Conservation (phyloP, 805 yeast species). For the Starmera amethionina region DNA sequence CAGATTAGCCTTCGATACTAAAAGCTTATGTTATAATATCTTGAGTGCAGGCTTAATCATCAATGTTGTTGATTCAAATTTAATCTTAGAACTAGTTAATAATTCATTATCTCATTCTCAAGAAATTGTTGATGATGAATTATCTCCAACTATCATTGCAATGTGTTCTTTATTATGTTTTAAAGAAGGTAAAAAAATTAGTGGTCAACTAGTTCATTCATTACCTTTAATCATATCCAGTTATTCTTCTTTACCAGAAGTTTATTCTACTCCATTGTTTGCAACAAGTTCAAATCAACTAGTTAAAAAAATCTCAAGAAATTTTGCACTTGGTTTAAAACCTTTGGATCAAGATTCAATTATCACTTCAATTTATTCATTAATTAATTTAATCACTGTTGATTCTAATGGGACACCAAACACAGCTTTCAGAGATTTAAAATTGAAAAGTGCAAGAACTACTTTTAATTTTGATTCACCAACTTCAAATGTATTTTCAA, state of each 20-base stretch:
- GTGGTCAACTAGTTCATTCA: constrained; percentile 25
- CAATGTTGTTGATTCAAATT: constrained; percentile 33
- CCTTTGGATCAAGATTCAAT: constrained; percentile 72
- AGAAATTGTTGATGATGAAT: constrained; percentile 40
- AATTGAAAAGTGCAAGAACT: constrained; percentile 20
- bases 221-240: constrained; percentile 39
- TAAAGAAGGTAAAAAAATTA: constrained; percentile 21
- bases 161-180: constrained; percentile 45
- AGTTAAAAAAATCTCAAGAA: constrained; percentile 42
- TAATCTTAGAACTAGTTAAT: constrained; percentile 36
- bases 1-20: constrained; percentile 42
- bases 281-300: constrained; percentile 17
- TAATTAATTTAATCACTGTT: constrained; percentile 61
- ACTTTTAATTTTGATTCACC: constrained; percentile 9
- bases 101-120: constrained; percentile 41
- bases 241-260: constrained; percentile 30
- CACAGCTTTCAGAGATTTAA: constrained; percentile 24
- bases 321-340: constrained; percentile 58
- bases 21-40: constrained; percentile 48
- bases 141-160: constrained; percentile 42
- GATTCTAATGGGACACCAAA: constrained; percentile 33
- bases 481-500: constrained; percentile 1
- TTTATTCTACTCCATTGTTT: too few relatives aligned
- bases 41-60: constrained; percentile 45
- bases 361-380: constrained; percentile 74